phyloP scores from a whole-genome alignment of 345 rosid genomes.

The Microthlaspi erraticum region DNA sequence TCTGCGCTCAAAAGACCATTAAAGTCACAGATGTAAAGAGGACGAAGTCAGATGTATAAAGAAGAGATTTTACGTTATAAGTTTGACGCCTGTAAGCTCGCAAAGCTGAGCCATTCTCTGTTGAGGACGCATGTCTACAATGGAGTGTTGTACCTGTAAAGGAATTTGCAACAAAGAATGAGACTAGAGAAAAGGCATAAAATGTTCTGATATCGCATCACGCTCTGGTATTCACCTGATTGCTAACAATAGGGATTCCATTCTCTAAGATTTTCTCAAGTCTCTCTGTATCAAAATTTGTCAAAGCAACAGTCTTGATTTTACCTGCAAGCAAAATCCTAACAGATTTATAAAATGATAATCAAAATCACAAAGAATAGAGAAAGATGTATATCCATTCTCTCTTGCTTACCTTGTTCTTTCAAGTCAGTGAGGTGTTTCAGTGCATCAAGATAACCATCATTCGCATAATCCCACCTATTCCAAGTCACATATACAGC shows the following conservation, averaged over 20 bases:
- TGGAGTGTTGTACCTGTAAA: constrained; percentile 89
- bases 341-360: constrained; percentile 23
- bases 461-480: constrained; percentile 97
- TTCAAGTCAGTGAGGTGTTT: constrained; percentile 87
- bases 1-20: constrained; percentile 52
- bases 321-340: constrained; percentile 59
- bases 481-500: constrained; percentile 24
- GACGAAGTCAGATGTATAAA: constrained; percentile 35
- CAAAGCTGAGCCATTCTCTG: constrained; percentile 97
- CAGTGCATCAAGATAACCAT: constrained; percentile 86
- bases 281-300: constrained; percentile 92
- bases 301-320: constrained; percentile 91
- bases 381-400: background rate
- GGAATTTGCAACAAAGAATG: background rate
- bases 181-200: background rate
- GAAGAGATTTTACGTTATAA: constrained; percentile 65
- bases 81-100: constrained; percentile 87
- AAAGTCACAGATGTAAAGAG: background rate
- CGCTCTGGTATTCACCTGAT: constrained; percentile 60
- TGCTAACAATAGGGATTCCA: constrained; percentile 92
- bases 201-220: background rate
- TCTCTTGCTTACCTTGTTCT: constrained; percentile 67
- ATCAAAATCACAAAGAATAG: constrained; percentile 16
- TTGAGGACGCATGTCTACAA: constrained; percentile 97
- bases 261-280: constrained; percentile 81